Percentiles rank a stretch among this genome's conserved stretches.
These are phyloP conservation scores for Termitomyces sp. DNA, from an alignment of 768 basidiomycete genomes.

Conservation along the genomic window DNA sequence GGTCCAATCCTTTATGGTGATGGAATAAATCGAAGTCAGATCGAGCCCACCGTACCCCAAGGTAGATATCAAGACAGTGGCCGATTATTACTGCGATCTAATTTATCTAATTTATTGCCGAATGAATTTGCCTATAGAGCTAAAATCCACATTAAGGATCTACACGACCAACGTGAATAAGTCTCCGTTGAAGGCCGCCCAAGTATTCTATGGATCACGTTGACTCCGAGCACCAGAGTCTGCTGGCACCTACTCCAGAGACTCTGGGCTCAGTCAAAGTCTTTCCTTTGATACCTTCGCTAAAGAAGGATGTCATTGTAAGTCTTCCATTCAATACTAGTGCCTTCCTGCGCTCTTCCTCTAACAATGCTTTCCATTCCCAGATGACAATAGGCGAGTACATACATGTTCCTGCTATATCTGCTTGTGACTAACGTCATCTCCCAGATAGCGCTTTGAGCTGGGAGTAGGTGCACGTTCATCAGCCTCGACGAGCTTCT, in stretches of 20 bases:
- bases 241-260: conserved; percentile 53
- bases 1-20: not conserved
- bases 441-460: conserved; percentile 60
- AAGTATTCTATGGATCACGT: conserved; percentile 12
- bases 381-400: conserved; percentile 40
- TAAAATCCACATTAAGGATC: not conserved
- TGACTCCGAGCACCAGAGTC: conserved; percentile 38
- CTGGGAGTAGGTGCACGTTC: conserved; percentile 60
- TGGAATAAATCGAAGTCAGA: not conserved
- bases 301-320: conserved; percentile 68
- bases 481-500: conserved; percentile 1
- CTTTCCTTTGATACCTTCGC: conserved; percentile 71
- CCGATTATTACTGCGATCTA: not conserved
- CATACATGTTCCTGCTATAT: conserved; percentile 4
- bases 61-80: not conserved
- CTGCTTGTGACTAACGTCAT: conserved; percentile 11
- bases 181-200: not conserved
- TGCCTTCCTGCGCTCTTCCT: not conserved
- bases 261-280: conserved; percentile 60
- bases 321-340: conserved; percentile 19
- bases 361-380: conserved; percentile 19
- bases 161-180: not conserved
- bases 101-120: not conserved
- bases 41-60: not conserved
- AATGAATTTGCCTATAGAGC: not conserved